A percentile compares a stretch with the other conserved stretches of the same genome.
These are phyloP conservation scores for Phytophthora cactorum DNA, from an alignment of 352 stramenopile genomes.

Conservation along the genomic window DNA sequence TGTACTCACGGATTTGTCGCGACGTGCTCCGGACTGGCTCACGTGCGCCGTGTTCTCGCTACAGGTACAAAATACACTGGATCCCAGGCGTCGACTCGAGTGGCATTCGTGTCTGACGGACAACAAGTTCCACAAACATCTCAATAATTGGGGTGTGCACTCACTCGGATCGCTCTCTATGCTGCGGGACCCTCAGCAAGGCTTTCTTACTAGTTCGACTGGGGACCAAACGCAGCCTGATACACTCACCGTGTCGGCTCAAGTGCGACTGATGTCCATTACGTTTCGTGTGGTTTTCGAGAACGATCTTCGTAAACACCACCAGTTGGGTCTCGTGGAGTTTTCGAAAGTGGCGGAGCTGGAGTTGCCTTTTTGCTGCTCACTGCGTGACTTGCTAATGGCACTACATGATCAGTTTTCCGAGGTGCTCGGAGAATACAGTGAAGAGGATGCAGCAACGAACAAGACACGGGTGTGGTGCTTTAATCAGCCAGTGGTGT, in stretches of 20 bases:
- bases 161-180: conserved; percentile 65
- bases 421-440: conserved; percentile 31
- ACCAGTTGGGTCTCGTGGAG: conserved; percentile 62
- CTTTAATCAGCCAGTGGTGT: conserved; percentile 81
- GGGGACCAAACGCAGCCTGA: conserved; percentile 35
- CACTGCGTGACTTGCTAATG: conserved; percentile 57
- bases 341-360: conserved; percentile 54
- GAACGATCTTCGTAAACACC: conserved; percentile 52
- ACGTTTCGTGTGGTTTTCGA: conserved; percentile 80
- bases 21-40: conserved; percentile 62
- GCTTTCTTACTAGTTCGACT: conserved; percentile 41
- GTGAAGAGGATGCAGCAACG: conserved; percentile 30
- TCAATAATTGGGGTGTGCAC: conserved; percentile 87
- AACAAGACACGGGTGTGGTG: conserved; percentile 62
- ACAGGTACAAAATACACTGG: conserved; percentile 56
- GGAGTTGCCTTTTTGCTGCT: conserved; percentile 74
- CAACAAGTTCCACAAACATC: conserved; percentile 79
- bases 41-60: conserved; percentile 85
- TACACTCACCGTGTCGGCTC: conserved; percentile 67
- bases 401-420: conserved; percentile 41
- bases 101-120: conserved; percentile 85
- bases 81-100: conserved; percentile 57
- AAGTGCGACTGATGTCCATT: conserved; percentile 80
- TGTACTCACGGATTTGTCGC: conserved; percentile 74
- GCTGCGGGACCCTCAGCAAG: conserved; percentile 59